Evolutionary conservation across 2,329 filamentous ascomycete species (phyloP).

Genomic region (Botrytis squamosa): DNA sequence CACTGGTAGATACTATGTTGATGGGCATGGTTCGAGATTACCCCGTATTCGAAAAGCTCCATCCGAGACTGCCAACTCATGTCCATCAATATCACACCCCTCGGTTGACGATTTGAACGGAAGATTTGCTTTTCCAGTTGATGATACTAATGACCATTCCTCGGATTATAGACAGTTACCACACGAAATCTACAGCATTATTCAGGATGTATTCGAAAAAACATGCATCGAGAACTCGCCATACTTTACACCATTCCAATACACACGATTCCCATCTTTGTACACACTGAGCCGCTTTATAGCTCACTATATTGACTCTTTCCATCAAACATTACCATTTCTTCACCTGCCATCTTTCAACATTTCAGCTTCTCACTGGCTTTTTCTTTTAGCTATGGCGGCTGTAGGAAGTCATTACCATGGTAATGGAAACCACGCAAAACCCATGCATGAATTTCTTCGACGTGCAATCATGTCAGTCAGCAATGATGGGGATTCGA

Average conservation of each 20-base stretch:
- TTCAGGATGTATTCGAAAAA: constrained; percentile 26
- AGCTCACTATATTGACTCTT: constrained; percentile 42
- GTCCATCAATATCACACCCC: constrained; percentile 4
- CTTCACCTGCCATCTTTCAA: not conserved
- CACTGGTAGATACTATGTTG: constrained; percentile 33
- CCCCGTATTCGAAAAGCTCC: constrained; percentile 31
- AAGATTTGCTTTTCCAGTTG: constrained; percentile 24
- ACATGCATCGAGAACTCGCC: constrained; percentile 28
- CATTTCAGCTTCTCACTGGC: constrained; percentile 41
- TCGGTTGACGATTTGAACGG: constrained; percentile 1
- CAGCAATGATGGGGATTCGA: not conserved
- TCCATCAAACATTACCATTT: constrained; percentile 34
- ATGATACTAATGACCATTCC: constrained; percentile 6
- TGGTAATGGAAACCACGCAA: constrained; percentile 32
- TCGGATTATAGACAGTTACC: constrained; percentile 22
- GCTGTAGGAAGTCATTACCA: constrained; percentile 43
- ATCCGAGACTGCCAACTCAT: constrained; percentile 24
- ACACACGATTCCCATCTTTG: constrained; percentile 26
- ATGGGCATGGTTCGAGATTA: constrained; percentile 33
- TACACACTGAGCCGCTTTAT: constrained; percentile 35
- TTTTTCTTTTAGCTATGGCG: constrained; percentile 43
- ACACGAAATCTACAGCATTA: constrained; percentile 26
- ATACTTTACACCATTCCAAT: constrained; percentile 23
- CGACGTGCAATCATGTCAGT: not conserved
- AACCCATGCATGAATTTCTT: constrained; percentile 20